Evolutionary conservation across 345 rosid genomes (phyloP), one percentile per base, ranked within the genome.

Genomic region (Eucalyptus victrix): DNA sequence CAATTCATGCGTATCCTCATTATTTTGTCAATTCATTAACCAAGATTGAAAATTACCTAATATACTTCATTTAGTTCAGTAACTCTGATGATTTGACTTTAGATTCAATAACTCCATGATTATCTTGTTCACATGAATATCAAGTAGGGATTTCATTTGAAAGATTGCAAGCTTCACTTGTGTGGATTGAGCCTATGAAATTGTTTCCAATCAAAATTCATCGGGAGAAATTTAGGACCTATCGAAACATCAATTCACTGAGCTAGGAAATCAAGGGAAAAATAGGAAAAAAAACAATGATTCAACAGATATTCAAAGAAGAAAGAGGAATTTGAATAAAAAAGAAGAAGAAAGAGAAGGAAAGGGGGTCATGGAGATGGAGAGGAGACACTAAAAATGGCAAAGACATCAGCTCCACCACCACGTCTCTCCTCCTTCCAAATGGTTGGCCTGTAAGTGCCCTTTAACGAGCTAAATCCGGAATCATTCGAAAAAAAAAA

Each of bases 381-480:
- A 24, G 54, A 19, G 45, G 54, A 32, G 37, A 86, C 32, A 45
- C 94, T 90, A 91, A 91, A 94, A 94, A 91, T 92, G 94, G 94
- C 87, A 47, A 45, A 80, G 62, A 76, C 92, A 91, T 87, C 88
- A 19, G n/a, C 80, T 28, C 30, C 87, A 34, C 42, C 62, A 86
- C 86, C 85, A 88, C 54, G 87, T 86, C 90, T 91, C 76, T 60
- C 90, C 89, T 90, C 91, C 95, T 92, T 92, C 96, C 96, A 95
- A 93, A 87, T 96, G 97, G 95, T 93, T 91, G 99, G 96, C 91
- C 89, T 89, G 91, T 88, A 93, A 94, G 94, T 67, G 89, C 92
- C 94, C 94, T 90, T 90, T 90, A 94, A 96, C 83, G 96, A 95
- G 93, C 89, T 91, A 91, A 92, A 92, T 88, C 89, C 93, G 99